Evolutionary conservation across 768 basidiomycete species (phyloP).

Genomic region (Boletales sp.): DNA sequence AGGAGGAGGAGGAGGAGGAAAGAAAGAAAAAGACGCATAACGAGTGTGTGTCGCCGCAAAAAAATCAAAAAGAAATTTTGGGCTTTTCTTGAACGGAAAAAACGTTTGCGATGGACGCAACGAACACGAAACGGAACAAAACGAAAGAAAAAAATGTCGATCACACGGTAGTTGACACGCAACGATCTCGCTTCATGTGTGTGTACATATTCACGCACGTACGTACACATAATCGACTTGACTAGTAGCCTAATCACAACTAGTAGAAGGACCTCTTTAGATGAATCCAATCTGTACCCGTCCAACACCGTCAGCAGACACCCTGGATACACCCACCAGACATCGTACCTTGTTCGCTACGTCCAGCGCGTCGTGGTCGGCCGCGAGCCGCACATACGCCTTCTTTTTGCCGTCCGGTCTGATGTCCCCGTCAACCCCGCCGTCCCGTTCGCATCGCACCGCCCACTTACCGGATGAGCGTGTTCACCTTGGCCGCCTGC

Average conservation of each 20-base stretch:
- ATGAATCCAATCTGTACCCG: slow-evolving; percentile 86
- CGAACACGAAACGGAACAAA: slow-evolving; percentile 5
- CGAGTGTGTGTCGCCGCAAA: slow-evolving; percentile 35
- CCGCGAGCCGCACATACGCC: slow-evolving; percentile 92
- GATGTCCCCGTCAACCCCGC: not conserved
- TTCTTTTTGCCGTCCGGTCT: slow-evolving; percentile 99
- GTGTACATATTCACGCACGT: no score
- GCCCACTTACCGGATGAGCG: slow-evolving; percentile 81
- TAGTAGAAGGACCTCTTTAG: no score
- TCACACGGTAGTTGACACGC: slow-evolving; percentile 12
- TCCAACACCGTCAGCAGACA: not conserved
- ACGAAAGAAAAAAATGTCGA: slow-evolving; percentile 2
- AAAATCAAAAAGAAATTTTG: no score
- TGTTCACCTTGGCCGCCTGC: slow-evolving; percentile 94
- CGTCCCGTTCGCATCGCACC: not conserved
- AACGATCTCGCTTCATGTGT: no score
- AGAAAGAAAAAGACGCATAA: slow-evolving; percentile 29
- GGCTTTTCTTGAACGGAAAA: no score
- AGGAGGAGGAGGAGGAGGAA: slow-evolving; percentile 24
- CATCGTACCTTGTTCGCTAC: slow-evolving; percentile 89
- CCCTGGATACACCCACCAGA: not conserved
- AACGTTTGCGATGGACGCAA: slow-evolving; percentile 12
- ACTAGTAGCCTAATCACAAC: no score
- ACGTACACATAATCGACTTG: no score
- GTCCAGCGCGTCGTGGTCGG: slow-evolving; percentile 96